Evolutionary conservation across 1,139 yeast species (phyloP).

Genomic region (Nadsonia commutata): DNA sequence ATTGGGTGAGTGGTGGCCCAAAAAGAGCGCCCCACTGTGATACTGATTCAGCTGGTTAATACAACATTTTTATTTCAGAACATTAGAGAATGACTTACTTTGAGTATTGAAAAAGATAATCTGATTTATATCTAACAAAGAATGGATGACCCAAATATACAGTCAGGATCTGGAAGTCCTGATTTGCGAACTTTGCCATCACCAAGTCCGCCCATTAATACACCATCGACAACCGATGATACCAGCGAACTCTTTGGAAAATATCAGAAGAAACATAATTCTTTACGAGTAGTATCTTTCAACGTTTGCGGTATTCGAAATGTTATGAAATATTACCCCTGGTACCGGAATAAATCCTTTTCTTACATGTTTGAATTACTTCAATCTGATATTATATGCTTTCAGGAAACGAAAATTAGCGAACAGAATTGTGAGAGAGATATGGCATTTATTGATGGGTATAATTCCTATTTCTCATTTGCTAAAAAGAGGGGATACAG

Average conservation of each 20-base stretch:
- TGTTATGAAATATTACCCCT: conserved; percentile 67
- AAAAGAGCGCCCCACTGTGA: too few relatives aligned
- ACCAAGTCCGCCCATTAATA: neutral
- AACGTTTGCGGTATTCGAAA: conserved; percentile 81
- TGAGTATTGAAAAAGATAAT: too few relatives aligned
- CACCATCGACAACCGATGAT: neutral
- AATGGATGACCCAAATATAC: neutral
- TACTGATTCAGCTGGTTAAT: too few relatives aligned
- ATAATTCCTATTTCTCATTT: conserved; percentile 50
- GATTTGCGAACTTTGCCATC: too few relatives aligned
- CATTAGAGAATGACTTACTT: too few relatives aligned
- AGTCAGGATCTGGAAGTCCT: neutral
- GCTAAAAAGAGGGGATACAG: conserved; percentile 69
- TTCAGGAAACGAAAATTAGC: conserved; percentile 76
- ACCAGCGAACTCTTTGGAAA: neutral
- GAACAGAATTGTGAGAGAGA: conserved; percentile 30
- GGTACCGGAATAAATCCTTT: conserved; percentile 44
- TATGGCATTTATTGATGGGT: conserved; percentile 47
- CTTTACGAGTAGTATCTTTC: conserved; percentile 29
- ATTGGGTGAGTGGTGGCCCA: too few relatives aligned
- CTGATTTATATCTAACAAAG: neutral
- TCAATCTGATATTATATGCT: conserved; percentile 61
- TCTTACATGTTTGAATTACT: conserved; percentile 37
- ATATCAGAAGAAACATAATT: neutral
- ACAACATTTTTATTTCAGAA: too few relatives aligned